Base-by-base conservation (phyloP, 73 alveolate genomes). In the Effrenium voratum region DNA sequence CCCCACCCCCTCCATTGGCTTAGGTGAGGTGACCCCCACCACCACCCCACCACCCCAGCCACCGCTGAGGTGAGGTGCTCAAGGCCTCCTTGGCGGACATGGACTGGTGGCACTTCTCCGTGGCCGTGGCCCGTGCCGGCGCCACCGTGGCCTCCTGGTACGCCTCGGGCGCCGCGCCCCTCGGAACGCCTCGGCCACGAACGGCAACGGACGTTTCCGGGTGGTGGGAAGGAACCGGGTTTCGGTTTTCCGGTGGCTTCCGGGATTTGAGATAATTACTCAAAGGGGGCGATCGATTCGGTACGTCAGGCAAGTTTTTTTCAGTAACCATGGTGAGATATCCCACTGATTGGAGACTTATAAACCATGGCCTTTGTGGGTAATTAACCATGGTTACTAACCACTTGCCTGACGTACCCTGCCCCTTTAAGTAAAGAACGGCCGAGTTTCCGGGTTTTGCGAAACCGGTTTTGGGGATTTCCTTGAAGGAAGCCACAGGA, bases 101-200 rank as follows among this genome's bases (percentile, higher is more conserved):
- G 75, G 19, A 73, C 41, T 82, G 92, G 92, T 82, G 92, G 92
- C 47, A 82, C 24, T 72, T 73, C 10, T 46, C 92, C 50, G 28
- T 50, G 75, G 73, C 49, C 36, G 34, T 82, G 13, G 92, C 49
- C 34, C 72, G 92, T 24, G 92, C 34, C 8, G 92, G 47, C 47
- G 92, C 92, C 2, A 82, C 92, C 4, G 75, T 82, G 92, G 92
- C 92, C 47, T 47, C 92, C 15, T 82, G 92, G 92, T 82, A 82
- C 49, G 92, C 92, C 76, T 49, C 75, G 32, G 92, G 92, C 92
- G 49, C 92, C 0, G 36, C 73, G 92, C 28, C 34, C 24, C 92
- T 82, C 36, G 8, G 41, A 60, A 26, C 77, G 40, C 77, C 26
- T 15, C 77, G 68, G 30, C 22, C 22, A 55, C 12, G 22, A 22